Base-by-base conservation (phyloP, 1,284 basidiomycete genomes). In the Naganishia albida region DNA sequence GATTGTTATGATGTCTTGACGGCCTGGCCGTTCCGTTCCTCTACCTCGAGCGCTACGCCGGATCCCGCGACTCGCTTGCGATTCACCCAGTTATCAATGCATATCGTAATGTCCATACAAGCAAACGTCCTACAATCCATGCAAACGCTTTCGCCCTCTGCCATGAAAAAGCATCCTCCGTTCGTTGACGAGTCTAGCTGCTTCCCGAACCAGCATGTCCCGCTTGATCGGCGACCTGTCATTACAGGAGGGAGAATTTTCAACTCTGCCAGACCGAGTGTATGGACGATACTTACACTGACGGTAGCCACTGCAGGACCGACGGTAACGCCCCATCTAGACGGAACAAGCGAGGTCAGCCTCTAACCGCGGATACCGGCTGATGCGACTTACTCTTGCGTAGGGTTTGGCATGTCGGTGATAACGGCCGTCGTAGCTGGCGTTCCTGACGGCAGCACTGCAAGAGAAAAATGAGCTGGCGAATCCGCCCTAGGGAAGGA, bases 361-460 rank as follows among this genome's bases (percentile, higher is more conserved):
- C 4, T 10, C 12, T 38, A 26, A 6, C 38, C 18, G 10, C 13
- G 7, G 12, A 44, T 7, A 28, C 18, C 15, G 20, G 8, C 15
- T 20, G 4, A 12, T 1, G 23, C 20, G n/a, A 56, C 62, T 38
- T 20, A 80, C 69, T 75, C 69, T 65, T 77, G 74, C 1, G 75
- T 78, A 7, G 77, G 77, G 67, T 77, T 74, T 15, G 74, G 78
- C 23, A 66, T 64, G 34, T 51, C 63, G 2, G 68, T 73, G 28
- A 74, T 46, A 2, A 73, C 74, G 12, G 74, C 76, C 18, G 74
- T 76, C 18, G 76, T 70, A 2, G 73, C 75, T 0, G 75, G 59
- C 39, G 64, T 23, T 28, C 67, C 76, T 2, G 76, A 76, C 25
- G 76, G 76, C 3, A 75, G 67, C 53, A 66, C 74, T 72, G 34